These are phyloP conservation scores for Hypoxylon sp. DNA, from an alignment of 2,329 filamentous ascomycete genomes.

Conservation along the genomic window DNA sequence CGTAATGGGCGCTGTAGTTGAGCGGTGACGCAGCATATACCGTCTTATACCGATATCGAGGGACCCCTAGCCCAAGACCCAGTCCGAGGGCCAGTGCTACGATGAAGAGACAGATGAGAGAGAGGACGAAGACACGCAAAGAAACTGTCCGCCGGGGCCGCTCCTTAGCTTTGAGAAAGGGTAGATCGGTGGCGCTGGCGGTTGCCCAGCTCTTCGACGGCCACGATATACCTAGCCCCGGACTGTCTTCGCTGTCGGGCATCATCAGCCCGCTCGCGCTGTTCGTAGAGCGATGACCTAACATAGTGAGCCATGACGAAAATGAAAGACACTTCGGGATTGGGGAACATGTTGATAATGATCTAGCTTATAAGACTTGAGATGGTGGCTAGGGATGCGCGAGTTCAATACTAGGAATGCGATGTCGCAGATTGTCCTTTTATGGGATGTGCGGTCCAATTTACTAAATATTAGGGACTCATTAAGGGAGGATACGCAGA, in stretches of 20 bases:
- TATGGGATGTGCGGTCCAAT: conserved; percentile 36
- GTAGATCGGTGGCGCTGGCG: conserved; percentile 28
- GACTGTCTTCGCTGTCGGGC: conserved; percentile 34
- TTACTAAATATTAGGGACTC: not conserved
- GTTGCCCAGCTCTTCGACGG: conserved; percentile 36
- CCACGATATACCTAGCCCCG: conserved; percentile 26
- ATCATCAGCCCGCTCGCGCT: conserved; percentile 45
- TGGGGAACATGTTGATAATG: not conserved
- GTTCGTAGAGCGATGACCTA: conserved; percentile 43
- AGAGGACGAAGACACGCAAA: conserved; percentile 42
- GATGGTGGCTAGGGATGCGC: conserved; percentile 40
- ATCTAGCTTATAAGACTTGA: not conserved
- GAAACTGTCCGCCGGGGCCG: conserved; percentile 37
- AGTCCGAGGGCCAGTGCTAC: conserved; percentile 43
- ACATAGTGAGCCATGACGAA: conserved; percentile 40
- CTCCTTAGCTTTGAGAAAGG: conserved; percentile 24
- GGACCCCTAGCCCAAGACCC: conserved; percentile 44
- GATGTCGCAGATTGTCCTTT: conserved; percentile 42
- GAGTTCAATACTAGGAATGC: conserved; percentile 36
- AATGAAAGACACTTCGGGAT: not conserved
- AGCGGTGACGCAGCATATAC: conserved; percentile 18
- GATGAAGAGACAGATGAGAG: conserved; percentile 41
- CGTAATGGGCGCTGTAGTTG: conserved; percentile 44
- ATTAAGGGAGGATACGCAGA: conserved; percentile 15
- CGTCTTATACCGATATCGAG: conserved; percentile 30